Evolutionary conservation across 1,284 basidiomycete species (phyloP).

Genomic region (Xerocomus amazonicus): DNA sequence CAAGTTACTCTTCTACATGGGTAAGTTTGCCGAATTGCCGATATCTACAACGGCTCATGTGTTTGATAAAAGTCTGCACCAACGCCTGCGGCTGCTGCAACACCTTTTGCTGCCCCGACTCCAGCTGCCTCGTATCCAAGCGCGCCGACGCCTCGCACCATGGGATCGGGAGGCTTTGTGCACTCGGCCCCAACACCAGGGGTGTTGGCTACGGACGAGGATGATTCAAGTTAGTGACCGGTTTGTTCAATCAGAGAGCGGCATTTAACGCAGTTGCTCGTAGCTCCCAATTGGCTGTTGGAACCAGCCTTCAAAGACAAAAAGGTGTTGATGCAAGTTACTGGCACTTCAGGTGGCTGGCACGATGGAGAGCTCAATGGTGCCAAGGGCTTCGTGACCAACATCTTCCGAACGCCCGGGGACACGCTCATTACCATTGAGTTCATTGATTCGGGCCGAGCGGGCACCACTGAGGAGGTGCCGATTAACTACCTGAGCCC

Average conservation of each 20-base stretch:
- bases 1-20: conserved; percentile 29
- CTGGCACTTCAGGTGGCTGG: conserved; percentile 48
- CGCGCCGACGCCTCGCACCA: conserved; percentile 38
- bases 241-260: background rate
- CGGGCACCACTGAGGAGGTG: conserved; percentile 24
- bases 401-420: conserved; percentile 35
- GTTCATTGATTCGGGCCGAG: conserved; percentile 21
- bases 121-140: conserved; percentile 30
- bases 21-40: conserved; percentile 22
- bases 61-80: conserved; percentile 42
- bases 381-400: conserved; percentile 42
- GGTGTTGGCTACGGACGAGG: conserved; percentile 25
- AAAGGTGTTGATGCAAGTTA: conserved; percentile 50
- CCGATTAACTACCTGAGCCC: conserved; percentile 30
- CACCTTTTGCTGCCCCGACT: conserved; percentile 42
- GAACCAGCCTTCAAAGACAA: conserved; percentile 33
- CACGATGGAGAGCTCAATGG: conserved; percentile 54
- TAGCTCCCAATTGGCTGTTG: conserved; percentile 26
- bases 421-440: conserved; percentile 29
- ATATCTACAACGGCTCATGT: conserved; percentile 1
- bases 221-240: conserved; percentile 24
- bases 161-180: conserved; percentile 21
- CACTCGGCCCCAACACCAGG: conserved; percentile 36
- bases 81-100: conserved; percentile 54
- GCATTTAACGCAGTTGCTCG: conserved; percentile 3